A percentile compares a stretch with the other conserved stretches of the same genome.
phyloP scores from a whole-genome alignment of 305 asterid genomes.

The Fraxinus albicans region DNA sequence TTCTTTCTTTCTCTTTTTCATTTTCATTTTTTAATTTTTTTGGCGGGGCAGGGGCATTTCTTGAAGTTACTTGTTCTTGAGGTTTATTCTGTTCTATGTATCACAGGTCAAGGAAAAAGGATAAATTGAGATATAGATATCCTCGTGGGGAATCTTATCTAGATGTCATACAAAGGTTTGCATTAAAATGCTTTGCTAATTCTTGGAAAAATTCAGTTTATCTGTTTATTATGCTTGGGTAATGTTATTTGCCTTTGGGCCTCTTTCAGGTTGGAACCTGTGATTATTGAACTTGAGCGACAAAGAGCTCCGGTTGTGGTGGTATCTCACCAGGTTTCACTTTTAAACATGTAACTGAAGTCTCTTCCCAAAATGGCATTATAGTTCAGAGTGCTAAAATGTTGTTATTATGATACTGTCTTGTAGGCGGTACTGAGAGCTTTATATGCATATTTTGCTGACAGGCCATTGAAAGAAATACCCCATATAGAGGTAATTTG shows the following conservation, averaged over 20 bases:
- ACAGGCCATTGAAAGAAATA: constrained; percentile 91
- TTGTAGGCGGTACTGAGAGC: constrained; percentile 93
- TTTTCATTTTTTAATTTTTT: too few relatives aligned
- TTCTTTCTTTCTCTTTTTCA: background rate
- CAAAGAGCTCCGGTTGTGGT: constrained; percentile 99
- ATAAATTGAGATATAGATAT: constrained; percentile 93
- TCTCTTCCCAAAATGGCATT: constrained; percentile 4
- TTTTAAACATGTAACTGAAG: constrained; percentile 7
- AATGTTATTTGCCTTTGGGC: constrained; percentile 21
- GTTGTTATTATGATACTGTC: constrained; percentile 19
- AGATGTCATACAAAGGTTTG: constrained; percentile 97
- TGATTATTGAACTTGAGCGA: constrained; percentile 95
- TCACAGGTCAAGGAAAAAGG: constrained; percentile 87
- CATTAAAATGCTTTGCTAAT: constrained; percentile 13
- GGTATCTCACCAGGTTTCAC: constrained; percentile 86
- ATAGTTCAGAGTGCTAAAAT: constrained; percentile 23
- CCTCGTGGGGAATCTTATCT: constrained; percentile 99
- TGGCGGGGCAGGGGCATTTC: background rate
- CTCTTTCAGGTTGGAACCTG: constrained; percentile 85
- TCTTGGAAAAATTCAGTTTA: constrained; percentile 14
- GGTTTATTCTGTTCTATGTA: constrained; percentile 9
- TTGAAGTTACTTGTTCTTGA: constrained; percentile 1
- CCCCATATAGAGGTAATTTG: constrained; percentile 87
- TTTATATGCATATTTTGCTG: constrained; percentile 95
- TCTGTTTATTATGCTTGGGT: constrained; percentile 2